Percentiles rank a stretch among this genome's conserved stretches.
Conservation (phyloP, 192 early-diverging fungal genomes). For the Linnemannia schmuckeri region DNA sequence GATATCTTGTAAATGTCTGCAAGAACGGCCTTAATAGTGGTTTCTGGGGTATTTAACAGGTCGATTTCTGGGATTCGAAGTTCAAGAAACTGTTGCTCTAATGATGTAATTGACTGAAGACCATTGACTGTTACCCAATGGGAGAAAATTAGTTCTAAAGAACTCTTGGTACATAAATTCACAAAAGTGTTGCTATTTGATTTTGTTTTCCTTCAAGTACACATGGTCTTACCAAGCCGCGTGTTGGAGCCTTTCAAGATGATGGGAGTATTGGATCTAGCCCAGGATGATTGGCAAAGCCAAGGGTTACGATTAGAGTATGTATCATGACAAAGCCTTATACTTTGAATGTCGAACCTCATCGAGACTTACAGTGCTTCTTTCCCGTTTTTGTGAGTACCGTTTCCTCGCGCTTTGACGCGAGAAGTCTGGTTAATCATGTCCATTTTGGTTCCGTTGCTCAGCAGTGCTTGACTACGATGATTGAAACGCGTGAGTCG, state of each 20-base stretch:
- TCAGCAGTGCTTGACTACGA: slow-evolving; percentile 23
- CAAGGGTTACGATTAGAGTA: background rate
- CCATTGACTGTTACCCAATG: slow-evolving; percentile 62
- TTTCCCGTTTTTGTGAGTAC: slow-evolving; percentile 17
- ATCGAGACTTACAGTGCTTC: slow-evolving; percentile 29
- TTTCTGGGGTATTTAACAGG: slow-evolving; percentile 66
- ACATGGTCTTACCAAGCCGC: slow-evolving; percentile 30
- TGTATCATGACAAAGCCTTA: background rate
- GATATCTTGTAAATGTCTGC: slow-evolving; percentile 67
- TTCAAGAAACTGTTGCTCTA: slow-evolving; percentile 67
- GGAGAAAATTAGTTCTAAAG: background rate
- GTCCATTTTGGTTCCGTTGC: slow-evolving; percentile 26
- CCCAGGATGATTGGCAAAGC: background rate
- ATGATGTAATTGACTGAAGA: slow-evolving; percentile 63
- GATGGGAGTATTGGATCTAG: slow-evolving; percentile 21
- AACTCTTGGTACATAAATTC: background rate
- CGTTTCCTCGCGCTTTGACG: slow-evolving; percentile 25
- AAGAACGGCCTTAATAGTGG: slow-evolving; percentile 63
- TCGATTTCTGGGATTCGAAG: slow-evolving; percentile 71
- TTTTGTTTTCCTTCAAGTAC: no score
- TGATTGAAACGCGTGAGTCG: slow-evolving; percentile 35
- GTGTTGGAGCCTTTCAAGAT: slow-evolving; percentile 51
- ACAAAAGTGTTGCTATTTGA: background rate
- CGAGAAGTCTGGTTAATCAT: slow-evolving; percentile 12
- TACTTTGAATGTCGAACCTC: background rate